These are phyloP conservation scores for Corynespora cassiicola DNA, from an alignment of 2,329 filamentous ascomycete genomes.

Conservation along the genomic window DNA sequence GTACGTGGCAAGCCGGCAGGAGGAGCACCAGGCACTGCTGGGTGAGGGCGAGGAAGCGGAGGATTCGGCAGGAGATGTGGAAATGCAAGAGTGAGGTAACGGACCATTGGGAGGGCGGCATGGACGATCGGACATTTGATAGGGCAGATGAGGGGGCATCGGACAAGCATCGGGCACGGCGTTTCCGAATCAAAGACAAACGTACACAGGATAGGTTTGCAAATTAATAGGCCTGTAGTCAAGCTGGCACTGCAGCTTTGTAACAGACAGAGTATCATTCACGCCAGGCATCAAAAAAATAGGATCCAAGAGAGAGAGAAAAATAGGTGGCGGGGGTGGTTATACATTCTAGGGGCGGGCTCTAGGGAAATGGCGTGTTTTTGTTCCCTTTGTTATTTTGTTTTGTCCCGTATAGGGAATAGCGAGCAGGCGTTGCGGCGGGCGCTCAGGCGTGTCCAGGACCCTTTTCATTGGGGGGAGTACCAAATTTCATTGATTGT, in stretches of 20 bases:
- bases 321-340: too few relatives aligned
- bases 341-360: too few relatives aligned
- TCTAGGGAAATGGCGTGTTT: too few relatives aligned
- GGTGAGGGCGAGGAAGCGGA: slow-evolving; percentile 5
- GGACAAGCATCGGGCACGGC: slow-evolving; percentile 31
- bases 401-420: too few relatives aligned
- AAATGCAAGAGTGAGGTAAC: slow-evolving; percentile 38
- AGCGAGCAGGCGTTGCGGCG: too few relatives aligned
- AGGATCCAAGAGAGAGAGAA: too few relatives aligned
- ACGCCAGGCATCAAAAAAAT: too few relatives aligned
- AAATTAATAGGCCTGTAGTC: not conserved
- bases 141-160: slow-evolving; percentile 21
- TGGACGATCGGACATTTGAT: slow-evolving; percentile 17
- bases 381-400: too few relatives aligned
- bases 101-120: slow-evolving; percentile 10
- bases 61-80: slow-evolving; percentile 24
- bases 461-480: too few relatives aligned
- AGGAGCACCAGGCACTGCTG: slow-evolving; percentile 21
- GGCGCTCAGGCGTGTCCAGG: too few relatives aligned
- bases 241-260: slow-evolving; percentile 1
- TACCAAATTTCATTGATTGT: too few relatives aligned
- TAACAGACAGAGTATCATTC: slow-evolving; percentile 1
- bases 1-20: slow-evolving; percentile 19
- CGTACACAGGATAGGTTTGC: not conserved
- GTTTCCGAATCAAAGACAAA: slow-evolving; percentile 22